These are phyloP conservation scores for Daedaleopsis sinensis DNA, from an alignment of 768 basidiomycete species.

Conservation along the genomic window DNA sequence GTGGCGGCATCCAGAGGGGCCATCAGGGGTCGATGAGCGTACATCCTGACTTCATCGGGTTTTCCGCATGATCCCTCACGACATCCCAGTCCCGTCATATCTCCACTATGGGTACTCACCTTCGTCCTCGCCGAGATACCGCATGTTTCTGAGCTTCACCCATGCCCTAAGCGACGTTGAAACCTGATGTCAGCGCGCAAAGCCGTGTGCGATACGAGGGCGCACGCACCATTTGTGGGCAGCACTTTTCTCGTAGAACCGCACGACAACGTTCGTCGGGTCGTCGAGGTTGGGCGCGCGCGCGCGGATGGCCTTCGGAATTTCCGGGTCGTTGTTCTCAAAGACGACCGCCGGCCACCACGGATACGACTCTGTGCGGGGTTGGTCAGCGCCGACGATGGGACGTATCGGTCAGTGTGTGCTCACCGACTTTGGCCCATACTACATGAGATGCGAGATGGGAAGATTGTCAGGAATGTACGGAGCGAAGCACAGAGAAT, in stretches of 20 bases:
- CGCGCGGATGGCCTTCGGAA: conserved; percentile 46
- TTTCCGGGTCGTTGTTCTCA: conserved; percentile 52
- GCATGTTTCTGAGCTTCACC: conserved; percentile 57
- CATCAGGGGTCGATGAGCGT: no score
- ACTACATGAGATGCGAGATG: conserved; percentile 44
- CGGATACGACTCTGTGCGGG: conserved; percentile 65
- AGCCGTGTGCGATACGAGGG: not conserved
- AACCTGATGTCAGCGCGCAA: not conserved
- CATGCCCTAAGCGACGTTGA: conserved; percentile 54
- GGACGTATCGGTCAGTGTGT: not conserved
- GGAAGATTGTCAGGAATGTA: not conserved
- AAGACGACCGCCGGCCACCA: conserved; percentile 89
- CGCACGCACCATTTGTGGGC: conserved; percentile 54
- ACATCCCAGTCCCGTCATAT: no score
- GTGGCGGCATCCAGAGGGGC: no score
- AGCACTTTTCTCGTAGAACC: conserved; percentile 71
- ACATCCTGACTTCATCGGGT: no score
- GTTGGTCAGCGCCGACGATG: not conserved
- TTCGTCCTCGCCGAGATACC: conserved; percentile 67
- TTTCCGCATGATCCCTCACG: no score
- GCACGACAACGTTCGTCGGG: conserved; percentile 59
- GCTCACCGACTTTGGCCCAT: conserved; percentile 77
- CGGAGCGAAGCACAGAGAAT: not conserved
- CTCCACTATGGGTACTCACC: conserved; percentile 49
- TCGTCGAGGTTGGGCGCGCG: conserved; percentile 6